Evolutionary conservation across 805 yeast genomes (phyloP).

Genomic region (Huiozyma naganishii): DNA sequence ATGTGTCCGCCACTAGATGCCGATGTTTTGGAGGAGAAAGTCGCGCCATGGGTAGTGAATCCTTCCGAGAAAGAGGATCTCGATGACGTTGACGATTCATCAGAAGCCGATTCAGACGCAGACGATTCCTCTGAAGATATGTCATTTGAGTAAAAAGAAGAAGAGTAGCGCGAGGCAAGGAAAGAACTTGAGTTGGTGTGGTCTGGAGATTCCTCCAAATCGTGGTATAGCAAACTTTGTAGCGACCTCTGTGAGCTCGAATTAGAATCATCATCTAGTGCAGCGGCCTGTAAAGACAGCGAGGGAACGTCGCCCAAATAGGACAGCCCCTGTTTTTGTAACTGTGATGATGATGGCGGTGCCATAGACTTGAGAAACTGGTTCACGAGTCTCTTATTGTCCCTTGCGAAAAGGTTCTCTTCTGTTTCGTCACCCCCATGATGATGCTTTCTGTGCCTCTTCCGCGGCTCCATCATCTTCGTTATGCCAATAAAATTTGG

Average conservation of each 20-base stretch:
- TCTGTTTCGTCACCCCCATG: neutral
- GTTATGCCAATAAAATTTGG: neutral
- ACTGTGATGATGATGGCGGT: constrained; percentile 8
- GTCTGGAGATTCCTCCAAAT: constrained; percentile 9
- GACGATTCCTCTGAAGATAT: constrained; percentile 2
- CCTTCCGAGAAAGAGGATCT: constrained; percentile 2
- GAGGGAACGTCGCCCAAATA: constrained; percentile 1
- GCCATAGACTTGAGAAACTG: constrained; percentile 20
- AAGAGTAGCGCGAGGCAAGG: neutral
- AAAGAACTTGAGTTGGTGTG: neutral
- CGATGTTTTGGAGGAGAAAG: neutral
- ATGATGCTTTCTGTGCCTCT: neutral
- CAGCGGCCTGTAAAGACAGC: neutral
- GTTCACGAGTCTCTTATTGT: constrained; percentile 19
- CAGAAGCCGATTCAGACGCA: constrained; percentile 2
- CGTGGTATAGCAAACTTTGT: constrained; percentile 15
- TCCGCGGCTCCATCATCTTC: neutral
- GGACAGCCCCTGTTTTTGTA: constrained; percentile 2
- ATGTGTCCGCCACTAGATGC: neutral
- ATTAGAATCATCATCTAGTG: neutral
- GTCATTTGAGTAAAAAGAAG: neutral
- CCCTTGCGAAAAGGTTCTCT: constrained; percentile 5
- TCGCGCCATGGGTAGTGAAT: neutral
- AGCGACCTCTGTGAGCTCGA: constrained; percentile 9
- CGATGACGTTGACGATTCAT: constrained; percentile 5